Conservation (phyloP, 257 asterid species). For the Solanum pimpinellifolium region DNA sequence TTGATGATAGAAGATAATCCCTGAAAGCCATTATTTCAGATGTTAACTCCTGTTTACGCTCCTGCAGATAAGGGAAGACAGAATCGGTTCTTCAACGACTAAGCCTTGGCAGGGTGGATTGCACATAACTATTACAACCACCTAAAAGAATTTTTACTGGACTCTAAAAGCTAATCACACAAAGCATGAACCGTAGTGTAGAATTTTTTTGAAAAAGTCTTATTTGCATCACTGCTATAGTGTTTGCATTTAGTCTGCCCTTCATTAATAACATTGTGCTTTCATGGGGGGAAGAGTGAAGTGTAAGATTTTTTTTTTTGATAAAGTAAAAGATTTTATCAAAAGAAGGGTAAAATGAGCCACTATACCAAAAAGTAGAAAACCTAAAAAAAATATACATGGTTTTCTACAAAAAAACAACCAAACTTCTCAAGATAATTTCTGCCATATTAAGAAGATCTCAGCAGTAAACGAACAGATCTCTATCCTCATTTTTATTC, state of each 20-base stretch:
- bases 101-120: neutral
- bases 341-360: neutral
- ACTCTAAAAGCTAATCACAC: neutral
- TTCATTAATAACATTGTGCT: neutral
- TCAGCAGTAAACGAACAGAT: neutral
- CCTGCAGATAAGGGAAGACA: constrained; percentile 43
- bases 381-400: neutral
- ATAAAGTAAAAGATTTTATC: neutral
- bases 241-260: neutral
- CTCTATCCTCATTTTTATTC: neutral
- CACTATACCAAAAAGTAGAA: neutral
- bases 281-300: neutral
- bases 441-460: neutral
- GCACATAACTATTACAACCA: neutral
- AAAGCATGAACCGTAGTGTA: neutral
- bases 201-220: neutral
- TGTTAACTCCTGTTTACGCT: constrained; percentile 83
- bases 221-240: neutral
- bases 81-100: neutral
- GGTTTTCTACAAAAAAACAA: neutral
- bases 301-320: neutral
- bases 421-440: neutral
- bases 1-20: constrained; percentile 82
- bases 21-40: constrained; percentile 97
- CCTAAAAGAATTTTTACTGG: neutral